Evolutionary conservation across 106 monocot genomes (phyloP), one percentile per base, ranked within the genome.

Genomic region (Amphibolis antarctica): DNA sequence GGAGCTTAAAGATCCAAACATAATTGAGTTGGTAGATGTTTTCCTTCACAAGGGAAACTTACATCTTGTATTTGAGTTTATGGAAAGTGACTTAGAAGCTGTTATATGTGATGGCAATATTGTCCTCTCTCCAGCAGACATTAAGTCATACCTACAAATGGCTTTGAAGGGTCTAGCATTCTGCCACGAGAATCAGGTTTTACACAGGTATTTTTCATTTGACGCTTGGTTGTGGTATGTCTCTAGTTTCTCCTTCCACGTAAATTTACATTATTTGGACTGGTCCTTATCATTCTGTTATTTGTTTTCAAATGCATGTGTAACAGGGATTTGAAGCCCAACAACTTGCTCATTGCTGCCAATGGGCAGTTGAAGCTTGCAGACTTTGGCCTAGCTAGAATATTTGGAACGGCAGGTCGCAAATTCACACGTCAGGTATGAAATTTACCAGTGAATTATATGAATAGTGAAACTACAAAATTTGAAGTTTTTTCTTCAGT

Each of bases 11-110:
- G 86, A 94, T 76, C 89, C 89, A 48, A 89, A 94, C 72, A 94
- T 94, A 68, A 94, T 94, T 29, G 89, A 82, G 64, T 62, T 94
- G 47, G 89, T 94, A 55, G 94, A 94, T 76, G 81, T 81, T 58
- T 94, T 89, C 69, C 86, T 89, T 45, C 79, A 89, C 76, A 94
- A 94, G 82, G 89, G 89, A 10, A 89, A 86, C 69, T 70, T 94
- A 68, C 94, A 94, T 80, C 86, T 94, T 68, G 94, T 89, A 15
- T 94, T 94, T 84, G 94, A 89, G 79, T 94, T 84, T 59, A 94
- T 94, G 94, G 94, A 94, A 69, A 94, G 83, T 53, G 94, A 94
- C 53, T 48, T 94, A 55, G 94, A 94, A 71, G 94, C 86, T 71
- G 94, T 94, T 62, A 94, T 94, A 69, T 83, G 89, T 46, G 94